These are phyloP conservation scores for Chlorophyllum brunneum DNA, from an alignment of 768 basidiomycete genomes.

Conservation along the genomic window DNA sequence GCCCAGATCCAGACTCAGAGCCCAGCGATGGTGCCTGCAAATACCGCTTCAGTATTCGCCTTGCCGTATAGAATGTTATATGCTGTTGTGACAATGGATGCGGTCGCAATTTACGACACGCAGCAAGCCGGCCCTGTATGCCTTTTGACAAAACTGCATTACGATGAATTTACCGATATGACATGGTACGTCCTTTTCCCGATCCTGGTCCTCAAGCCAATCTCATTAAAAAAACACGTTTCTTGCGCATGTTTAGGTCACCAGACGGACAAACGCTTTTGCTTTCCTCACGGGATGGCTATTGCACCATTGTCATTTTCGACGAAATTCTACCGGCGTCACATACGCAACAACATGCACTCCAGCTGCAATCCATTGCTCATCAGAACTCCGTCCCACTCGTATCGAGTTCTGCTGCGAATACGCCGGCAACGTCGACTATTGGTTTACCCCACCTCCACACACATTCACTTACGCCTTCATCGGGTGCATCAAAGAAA, in stretches of 20 bases:
- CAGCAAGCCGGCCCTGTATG: slow-evolving; percentile 93
- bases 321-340: slow-evolving; percentile 90
- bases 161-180: slow-evolving; percentile 96
- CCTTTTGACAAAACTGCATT: slow-evolving; percentile 90
- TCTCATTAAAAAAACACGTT: background rate
- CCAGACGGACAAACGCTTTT: slow-evolving; percentile 92
- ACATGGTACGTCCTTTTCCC: slow-evolving; percentile 64
- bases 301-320: slow-evolving; percentile 93
- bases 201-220: background rate
- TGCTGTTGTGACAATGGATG: slow-evolving; percentile 95
- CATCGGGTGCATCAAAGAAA: slow-evolving; percentile 30
- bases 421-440: slow-evolving; percentile 21
- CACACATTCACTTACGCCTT: slow-evolving; percentile 19
- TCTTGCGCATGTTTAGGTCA: slow-evolving; percentile 59
- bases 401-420: slow-evolving; percentile 30
- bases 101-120: slow-evolving; percentile 92
- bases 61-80: slow-evolving; percentile 93
- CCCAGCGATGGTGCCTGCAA: slow-evolving; percentile 10
- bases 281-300: slow-evolving; percentile 91
- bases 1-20: slow-evolving; percentile 9
- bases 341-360: slow-evolving; percentile 86
- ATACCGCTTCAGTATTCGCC: slow-evolving; percentile 71
- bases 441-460: slow-evolving; percentile 12
- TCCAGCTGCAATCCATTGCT: slow-evolving; percentile 89
- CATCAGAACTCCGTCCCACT: slow-evolving; percentile 75